phyloP scores from a whole-genome alignment of 1,284 basidiomycete genomes.

The Trichosporon asahii region DNA sequence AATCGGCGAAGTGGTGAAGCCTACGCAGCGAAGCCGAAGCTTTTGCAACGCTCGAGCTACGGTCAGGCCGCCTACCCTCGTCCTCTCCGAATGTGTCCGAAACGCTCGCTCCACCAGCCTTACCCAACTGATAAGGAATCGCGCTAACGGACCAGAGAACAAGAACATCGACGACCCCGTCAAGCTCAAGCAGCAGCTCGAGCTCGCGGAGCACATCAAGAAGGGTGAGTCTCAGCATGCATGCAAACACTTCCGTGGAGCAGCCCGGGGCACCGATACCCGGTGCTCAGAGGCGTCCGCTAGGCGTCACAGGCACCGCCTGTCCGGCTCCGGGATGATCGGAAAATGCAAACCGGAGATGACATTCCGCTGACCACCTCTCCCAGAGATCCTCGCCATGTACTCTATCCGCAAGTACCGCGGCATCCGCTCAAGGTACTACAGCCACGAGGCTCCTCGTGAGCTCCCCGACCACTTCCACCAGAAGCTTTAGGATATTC shows the following conservation, averaged over 20 bases:
- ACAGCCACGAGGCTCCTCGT: slow-evolving; percentile 38
- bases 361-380: neutral
- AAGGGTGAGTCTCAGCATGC: slow-evolving; percentile 60
- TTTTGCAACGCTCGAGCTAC: neutral
- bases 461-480: slow-evolving; percentile 19
- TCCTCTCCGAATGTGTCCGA: neutral
- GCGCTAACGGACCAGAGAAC: slow-evolving; percentile 60
- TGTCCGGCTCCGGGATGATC: neutral
- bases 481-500: slow-evolving; percentile 2
- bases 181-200: slow-evolving; percentile 73
- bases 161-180: slow-evolving; percentile 63
- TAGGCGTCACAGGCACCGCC: neutral
- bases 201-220: slow-evolving; percentile 80
- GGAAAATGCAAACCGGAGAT: slow-evolving; percentile 1
- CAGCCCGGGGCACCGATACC: neutral
- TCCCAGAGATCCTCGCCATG: slow-evolving; percentile 75
- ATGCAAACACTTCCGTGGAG: neutral
- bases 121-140: neutral
- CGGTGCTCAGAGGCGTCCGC: neutral
- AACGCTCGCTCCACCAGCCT: neutral
- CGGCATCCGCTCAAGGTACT: slow-evolving; percentile 70
- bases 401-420: slow-evolving; percentile 84
- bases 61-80: neutral
- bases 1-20: neutral
- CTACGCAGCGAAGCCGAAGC: neutral